Percentiles rank a stretch among this genome's conserved stretches.
Conservation (phyloP, 495 filamentous ascomycete genomes). For the Eremomyces bilateralis region DNA sequence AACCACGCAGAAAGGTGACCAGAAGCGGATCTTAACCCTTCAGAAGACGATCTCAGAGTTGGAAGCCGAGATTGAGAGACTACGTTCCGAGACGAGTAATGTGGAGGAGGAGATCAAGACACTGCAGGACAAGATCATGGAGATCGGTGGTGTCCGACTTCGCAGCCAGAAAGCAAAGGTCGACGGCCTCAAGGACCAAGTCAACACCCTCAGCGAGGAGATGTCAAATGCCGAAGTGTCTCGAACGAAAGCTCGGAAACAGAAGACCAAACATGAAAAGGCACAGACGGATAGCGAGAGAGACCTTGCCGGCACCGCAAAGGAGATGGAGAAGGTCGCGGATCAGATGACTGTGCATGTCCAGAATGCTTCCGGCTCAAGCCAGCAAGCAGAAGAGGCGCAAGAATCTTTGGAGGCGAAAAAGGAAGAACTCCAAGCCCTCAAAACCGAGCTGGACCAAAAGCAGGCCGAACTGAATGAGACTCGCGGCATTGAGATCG, state of each 20-base stretch:
- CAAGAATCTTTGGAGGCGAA: constrained; percentile 59
- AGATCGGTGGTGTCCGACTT: constrained; percentile 81
- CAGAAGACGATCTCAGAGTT: constrained; percentile 57
- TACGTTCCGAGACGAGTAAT: constrained; percentile 58
- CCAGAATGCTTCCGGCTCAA: constrained; percentile 47
- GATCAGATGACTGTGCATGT: constrained; percentile 56
- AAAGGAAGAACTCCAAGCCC: constrained; percentile 50
- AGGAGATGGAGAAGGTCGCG: constrained; percentile 53
- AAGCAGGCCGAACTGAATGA: constrained; percentile 76
- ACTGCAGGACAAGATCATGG: constrained; percentile 93
- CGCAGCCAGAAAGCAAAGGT: constrained; percentile 81
- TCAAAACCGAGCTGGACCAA: constrained; percentile 74
- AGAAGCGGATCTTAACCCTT: constrained; percentile 39
- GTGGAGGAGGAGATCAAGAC: constrained; percentile 81
- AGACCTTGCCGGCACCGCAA: constrained; percentile 47
- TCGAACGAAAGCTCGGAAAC: constrained; percentile 80
- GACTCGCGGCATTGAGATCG: constrained; percentile 76
- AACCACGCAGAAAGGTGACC: constrained; percentile 58
- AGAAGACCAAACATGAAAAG: constrained; percentile 68
- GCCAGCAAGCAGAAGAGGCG: constrained; percentile 61
- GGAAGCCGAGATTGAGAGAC: constrained; percentile 55
- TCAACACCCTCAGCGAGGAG: constrained; percentile 56
- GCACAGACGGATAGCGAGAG: constrained; percentile 48
- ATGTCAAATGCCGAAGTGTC: constrained; percentile 67
- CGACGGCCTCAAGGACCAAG: constrained; percentile 74